A percentile compares a stretch with the other conserved stretches of the same genome.
These are phyloP conservation scores for Ceratocystis albifundus DNA, from an alignment of 2,329 filamentous ascomycete genomes.

Conservation along the genomic window DNA sequence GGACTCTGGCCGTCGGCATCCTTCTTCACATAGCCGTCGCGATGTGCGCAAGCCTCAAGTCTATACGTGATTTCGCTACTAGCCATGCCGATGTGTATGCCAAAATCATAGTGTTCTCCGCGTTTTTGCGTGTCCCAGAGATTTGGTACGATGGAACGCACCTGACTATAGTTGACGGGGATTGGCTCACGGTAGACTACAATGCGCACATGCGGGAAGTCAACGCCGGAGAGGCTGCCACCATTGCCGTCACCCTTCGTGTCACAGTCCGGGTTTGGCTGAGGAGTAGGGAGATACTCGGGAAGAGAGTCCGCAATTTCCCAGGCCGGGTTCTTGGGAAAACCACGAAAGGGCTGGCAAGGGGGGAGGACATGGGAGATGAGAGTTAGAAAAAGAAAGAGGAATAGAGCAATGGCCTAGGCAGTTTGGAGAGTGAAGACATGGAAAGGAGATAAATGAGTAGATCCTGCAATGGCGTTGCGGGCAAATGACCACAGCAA, in stretches of 20 bases:
- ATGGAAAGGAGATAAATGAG: neutral
- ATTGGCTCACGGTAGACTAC: conserved; percentile 55
- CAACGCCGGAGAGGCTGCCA: conserved; percentile 15
- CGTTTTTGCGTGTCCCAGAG: conserved; percentile 41
- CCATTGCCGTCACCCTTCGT: neutral
- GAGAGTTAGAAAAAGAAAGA: neutral
- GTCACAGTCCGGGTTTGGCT: conserved; percentile 24
- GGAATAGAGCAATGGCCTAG: neutral
- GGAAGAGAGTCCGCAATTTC: conserved; percentile 64
- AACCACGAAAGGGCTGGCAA: conserved; percentile 64
- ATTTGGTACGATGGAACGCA: conserved; percentile 50
- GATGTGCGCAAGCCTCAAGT: conserved; percentile 58
- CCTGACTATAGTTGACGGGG: conserved; percentile 57
- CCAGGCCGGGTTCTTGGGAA: conserved; percentile 67
- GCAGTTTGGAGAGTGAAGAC: neutral
- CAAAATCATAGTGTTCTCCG: conserved; percentile 44
- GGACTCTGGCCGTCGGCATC: conserved; percentile 57
- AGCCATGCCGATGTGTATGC: conserved; percentile 74
- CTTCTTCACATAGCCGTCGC: conserved; percentile 56
- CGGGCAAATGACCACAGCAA: neutral
- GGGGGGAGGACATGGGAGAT: conserved; percentile 25
- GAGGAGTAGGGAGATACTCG: conserved; percentile 42
- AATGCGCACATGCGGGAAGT: conserved; percentile 43
- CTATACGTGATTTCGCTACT: conserved; percentile 51
- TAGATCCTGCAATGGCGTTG: neutral